A percentile compares a stretch with the other conserved stretches of the same genome.
Evolutionary conservation across 2,329 filamentous ascomycete species (phyloP).

Genomic region (Pezicula carpinea): DNA sequence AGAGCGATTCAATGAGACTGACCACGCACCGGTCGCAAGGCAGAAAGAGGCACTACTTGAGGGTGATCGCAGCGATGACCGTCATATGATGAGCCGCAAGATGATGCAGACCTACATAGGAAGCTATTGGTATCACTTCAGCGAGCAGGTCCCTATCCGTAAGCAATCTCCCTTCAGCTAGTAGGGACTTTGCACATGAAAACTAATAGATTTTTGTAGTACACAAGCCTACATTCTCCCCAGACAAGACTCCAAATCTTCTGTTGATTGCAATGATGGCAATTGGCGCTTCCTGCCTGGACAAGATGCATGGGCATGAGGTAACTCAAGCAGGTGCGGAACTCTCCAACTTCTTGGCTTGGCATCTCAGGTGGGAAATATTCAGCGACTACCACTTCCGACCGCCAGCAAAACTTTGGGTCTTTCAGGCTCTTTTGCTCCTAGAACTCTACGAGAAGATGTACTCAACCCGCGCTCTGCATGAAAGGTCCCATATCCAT

Average conservation of each 20-base stretch:
- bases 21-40: slow-evolving; percentile 67
- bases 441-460: slow-evolving; percentile 97
- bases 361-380: slow-evolving; percentile 92
- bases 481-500: slow-evolving; percentile 94
- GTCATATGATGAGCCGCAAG: slow-evolving; percentile 70
- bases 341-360: slow-evolving; percentile 83
- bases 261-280: slow-evolving; percentile 86
- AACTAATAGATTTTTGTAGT: slow-evolving; percentile 33
- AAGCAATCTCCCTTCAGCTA: slow-evolving; percentile 5
- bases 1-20: slow-evolving; percentile 74
- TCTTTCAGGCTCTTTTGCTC: slow-evolving; percentile 86
- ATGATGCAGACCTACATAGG: slow-evolving; percentile 96
- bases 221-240: slow-evolving; percentile 88
- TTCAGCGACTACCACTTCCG: slow-evolving; percentile 89
- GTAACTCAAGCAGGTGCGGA: slow-evolving; percentile 74
- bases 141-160: slow-evolving; percentile 83
- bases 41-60: slow-evolving; percentile 74
- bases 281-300: slow-evolving; percentile 84
- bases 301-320: slow-evolving; percentile 72
- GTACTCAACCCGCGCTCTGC: slow-evolving; percentile 86
- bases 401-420: slow-evolving; percentile 90
- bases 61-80: slow-evolving; percentile 65
- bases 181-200: not conserved
- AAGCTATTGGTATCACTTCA: slow-evolving; percentile 94
- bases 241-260: slow-evolving; percentile 79